phyloP scores from a whole-genome alignment of 1,284 basidiomycete species.

The Rugiboletus extremiorientalis region DNA sequence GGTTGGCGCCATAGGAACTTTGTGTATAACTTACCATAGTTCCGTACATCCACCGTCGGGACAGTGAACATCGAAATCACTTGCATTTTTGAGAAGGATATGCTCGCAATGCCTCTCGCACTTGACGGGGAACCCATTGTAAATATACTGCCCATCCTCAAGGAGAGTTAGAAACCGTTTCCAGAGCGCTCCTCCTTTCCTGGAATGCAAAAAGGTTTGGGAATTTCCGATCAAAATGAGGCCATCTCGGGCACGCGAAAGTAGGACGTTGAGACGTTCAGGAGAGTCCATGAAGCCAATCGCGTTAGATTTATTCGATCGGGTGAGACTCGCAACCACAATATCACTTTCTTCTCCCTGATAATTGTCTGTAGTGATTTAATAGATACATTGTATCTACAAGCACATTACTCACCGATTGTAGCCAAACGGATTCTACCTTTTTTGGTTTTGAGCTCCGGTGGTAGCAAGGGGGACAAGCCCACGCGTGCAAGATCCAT shows the following conservation, averaged over 20 bases:
- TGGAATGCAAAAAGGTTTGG: conserved; percentile 52
- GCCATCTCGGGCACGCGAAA: conserved; percentile 60
- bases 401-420: conserved; percentile 43
- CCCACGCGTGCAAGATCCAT: conserved; percentile 20
- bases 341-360: conserved; percentile 71
- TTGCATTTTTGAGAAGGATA: conserved; percentile 36
- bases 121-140: conserved; percentile 54
- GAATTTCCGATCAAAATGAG: conserved; percentile 65
- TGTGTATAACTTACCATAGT: conserved; percentile 44
- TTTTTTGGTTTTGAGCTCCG: neutral
- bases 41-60: conserved; percentile 62
- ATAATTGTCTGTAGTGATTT: conserved; percentile 58
- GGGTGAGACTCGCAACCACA: conserved; percentile 57
- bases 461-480: neutral
- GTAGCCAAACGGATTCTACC: conserved; percentile 51
- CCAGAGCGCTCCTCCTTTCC: conserved; percentile 55
- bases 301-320: conserved; percentile 51
- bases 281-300: conserved; percentile 69
- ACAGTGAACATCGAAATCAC: conserved; percentile 51
- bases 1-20: neutral
- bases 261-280: conserved; percentile 63
- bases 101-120: conserved; percentile 53
- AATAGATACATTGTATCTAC: neutral
- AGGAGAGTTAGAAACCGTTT: conserved; percentile 45
- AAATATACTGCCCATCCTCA: conserved; percentile 43